Percentiles rank a stretch among this genome's conserved stretches.
Evolutionary conservation across 2,329 filamentous ascomycete genomes (phyloP).

Genomic region (Aureobasidium musti): DNA sequence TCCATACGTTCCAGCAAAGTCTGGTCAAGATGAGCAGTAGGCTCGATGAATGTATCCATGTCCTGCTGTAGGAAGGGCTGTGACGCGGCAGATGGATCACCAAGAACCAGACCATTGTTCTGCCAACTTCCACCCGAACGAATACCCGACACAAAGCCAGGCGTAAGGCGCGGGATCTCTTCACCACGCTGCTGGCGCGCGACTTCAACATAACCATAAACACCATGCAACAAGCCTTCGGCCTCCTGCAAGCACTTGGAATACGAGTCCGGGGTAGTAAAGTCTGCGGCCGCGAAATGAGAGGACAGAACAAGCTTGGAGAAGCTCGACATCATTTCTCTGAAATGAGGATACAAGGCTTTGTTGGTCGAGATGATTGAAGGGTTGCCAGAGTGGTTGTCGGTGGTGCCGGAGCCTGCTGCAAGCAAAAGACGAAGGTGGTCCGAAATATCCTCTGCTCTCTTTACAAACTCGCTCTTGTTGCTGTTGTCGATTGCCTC

Average conservation of each 20-base stretch:
- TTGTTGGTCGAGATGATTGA: conserved; percentile 99
- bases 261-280: conserved; percentile 88
- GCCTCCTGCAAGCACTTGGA: conserved; percentile 96
- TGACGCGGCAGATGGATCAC: conserved; percentile 63
- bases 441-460: conserved; percentile 97
- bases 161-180: conserved; percentile 87
- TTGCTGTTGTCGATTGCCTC: conserved; percentile 82
- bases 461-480: conserved; percentile 85
- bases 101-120: conserved; percentile 63
- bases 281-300: conserved; percentile 95
- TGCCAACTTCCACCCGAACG: conserved; percentile 84
- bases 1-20: conserved; percentile 80
- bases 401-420: conserved; percentile 92
- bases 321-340: conserved; percentile 99
- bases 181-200: conserved; percentile 91
- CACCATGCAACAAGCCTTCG: conserved; percentile 90
- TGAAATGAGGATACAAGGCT: conserved; percentile 91
- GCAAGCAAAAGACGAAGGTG: conserved; percentile 91
- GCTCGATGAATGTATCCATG: conserved; percentile 70
- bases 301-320: conserved; percentile 98
- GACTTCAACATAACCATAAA: conserved; percentile 95
- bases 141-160: conserved; percentile 89
- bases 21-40: conserved; percentile 71
- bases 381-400: conserved; percentile 97
- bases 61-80: conserved; percentile 83